Percentiles rank a stretch among this genome's conserved stretches.
Conservation (phyloP, 1,284 basidiomycete species). For the Cutaneotrichosporon arboriforme region DNA sequence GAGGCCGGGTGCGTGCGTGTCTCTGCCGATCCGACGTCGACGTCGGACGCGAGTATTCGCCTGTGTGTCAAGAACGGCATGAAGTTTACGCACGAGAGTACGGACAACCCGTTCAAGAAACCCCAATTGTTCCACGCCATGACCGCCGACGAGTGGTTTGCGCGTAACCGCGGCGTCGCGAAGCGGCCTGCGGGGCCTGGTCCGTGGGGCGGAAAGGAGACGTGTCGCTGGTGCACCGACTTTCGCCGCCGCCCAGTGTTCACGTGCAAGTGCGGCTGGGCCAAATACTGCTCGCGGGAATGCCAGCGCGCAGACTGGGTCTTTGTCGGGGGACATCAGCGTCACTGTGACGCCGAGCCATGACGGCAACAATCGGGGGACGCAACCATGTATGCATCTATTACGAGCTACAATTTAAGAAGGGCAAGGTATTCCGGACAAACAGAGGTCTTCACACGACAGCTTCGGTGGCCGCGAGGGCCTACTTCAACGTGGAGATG, state of each 20-base stretch:
- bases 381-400: too few species aligned
- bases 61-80: slow-evolving; percentile 35
- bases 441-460: too few species aligned
- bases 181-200: slow-evolving; percentile 5
- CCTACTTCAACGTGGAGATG: not conserved
- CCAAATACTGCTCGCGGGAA: slow-evolving; percentile 42
- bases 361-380: too few species aligned
- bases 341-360: slow-evolving; percentile 23
- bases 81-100: slow-evolving; percentile 21
- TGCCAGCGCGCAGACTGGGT: slow-evolving; percentile 44
- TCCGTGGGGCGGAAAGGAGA: slow-evolving; percentile 32
- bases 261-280: slow-evolving; percentile 39
- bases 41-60: slow-evolving; percentile 37
- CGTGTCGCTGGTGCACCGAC: slow-evolving; percentile 44
- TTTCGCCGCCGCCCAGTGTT: slow-evolving; percentile 20
- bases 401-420: too few species aligned
- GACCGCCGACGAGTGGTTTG: slow-evolving; percentile 35
- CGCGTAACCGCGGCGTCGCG: slow-evolving; percentile 18
- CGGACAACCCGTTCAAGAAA: slow-evolving; percentile 25
- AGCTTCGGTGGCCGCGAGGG: too few species aligned
- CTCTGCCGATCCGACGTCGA: slow-evolving; percentile 32
- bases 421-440: too few species aligned
- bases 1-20: slow-evolving; percentile 35
- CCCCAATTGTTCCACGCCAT: slow-evolving; percentile 39
- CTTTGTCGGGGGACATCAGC: slow-evolving; percentile 30